These are phyloP conservation scores for Fusarium incarnatum DNA, from an alignment of 2,329 filamentous ascomycete species.

Conservation along the genomic window DNA sequence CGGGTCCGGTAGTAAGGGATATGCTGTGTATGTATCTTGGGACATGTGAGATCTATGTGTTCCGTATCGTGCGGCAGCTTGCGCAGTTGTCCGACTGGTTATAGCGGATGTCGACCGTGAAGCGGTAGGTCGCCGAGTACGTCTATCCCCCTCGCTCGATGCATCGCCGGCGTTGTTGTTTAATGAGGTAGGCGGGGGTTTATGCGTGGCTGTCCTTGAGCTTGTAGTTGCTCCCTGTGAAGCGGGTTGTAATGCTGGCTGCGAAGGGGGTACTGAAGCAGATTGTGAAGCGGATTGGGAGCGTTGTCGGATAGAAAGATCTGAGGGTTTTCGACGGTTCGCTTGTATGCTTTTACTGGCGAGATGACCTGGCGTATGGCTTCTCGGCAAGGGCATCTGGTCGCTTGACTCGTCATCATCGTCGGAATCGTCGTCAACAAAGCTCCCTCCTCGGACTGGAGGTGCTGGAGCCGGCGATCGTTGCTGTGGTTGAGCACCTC, in stretches of 20 bases:
- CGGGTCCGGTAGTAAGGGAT: constrained; percentile 68
- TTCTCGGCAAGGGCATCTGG: constrained; percentile 60
- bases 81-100: constrained; percentile 49
- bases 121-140: constrained; percentile 55
- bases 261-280: constrained; percentile 49
- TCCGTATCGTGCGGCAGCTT: constrained; percentile 33
- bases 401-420: constrained; percentile 53
- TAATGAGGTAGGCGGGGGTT: constrained; percentile 44
- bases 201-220: constrained; percentile 42
- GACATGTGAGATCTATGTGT: constrained; percentile 44
- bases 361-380: constrained; percentile 72
- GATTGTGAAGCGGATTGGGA: constrained; percentile 61
- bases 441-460: constrained; percentile 47
- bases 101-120: constrained; percentile 68
- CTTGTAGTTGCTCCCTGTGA: constrained; percentile 43
- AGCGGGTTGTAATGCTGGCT: constrained; percentile 58
- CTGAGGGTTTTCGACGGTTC: constrained; percentile 62
- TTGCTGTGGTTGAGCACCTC: constrained; percentile 65
- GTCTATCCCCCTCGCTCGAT: constrained; percentile 45
- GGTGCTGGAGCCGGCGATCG: constrained; percentile 41
- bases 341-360: constrained; percentile 66
- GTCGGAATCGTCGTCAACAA: constrained; percentile 53
- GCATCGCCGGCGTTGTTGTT: constrained; percentile 40
- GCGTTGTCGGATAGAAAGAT: constrained; percentile 65
- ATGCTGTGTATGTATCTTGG: constrained; percentile 59